phyloP scores from a whole-genome alignment of 2,329 filamentous ascomycete genomes.

The Diaporthe sp. region DNA sequence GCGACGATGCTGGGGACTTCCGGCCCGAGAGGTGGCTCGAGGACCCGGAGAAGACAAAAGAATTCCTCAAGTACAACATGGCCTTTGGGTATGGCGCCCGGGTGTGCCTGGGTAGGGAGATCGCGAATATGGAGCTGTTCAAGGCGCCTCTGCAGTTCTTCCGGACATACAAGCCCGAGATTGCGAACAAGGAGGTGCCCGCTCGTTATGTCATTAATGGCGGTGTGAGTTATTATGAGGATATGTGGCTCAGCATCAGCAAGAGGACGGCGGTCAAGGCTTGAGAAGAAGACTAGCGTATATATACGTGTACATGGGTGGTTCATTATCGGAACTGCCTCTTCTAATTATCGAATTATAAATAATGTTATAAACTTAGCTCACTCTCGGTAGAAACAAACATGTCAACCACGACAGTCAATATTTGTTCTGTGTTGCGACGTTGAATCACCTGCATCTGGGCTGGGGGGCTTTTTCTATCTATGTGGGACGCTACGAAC shows the following conservation, averaged over 20 bases:
- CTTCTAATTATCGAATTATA: background rate
- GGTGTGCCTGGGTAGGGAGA: constrained; percentile 66
- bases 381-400: too few species aligned
- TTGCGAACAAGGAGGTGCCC: constrained; percentile 47
- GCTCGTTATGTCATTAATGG: constrained; percentile 55
- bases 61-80: constrained; percentile 62
- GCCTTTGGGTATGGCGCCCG: constrained; percentile 64
- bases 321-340: background rate
- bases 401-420: too few species aligned
- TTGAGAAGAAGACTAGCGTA: background rate
- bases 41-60: constrained; percentile 50
- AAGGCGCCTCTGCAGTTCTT: constrained; percentile 58
- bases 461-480: background rate
- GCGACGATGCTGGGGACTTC: constrained; percentile 58
- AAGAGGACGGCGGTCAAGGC: background rate
- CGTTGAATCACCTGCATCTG: background rate
- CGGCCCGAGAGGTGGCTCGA: constrained; percentile 63
- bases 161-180: constrained; percentile 50
- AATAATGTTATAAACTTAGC: background rate
- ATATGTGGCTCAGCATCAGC: constrained; percentile 53
- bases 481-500: background rate
- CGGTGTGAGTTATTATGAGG: constrained; percentile 55
- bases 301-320: constrained; percentile 34
- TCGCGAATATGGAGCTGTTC: constrained; percentile 56
- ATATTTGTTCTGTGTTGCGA: background rate